These are phyloP conservation scores for Ophiosphaerella narmari DNA, from an alignment of 2,329 filamentous ascomycete genomes.

Conservation along the genomic window DNA sequence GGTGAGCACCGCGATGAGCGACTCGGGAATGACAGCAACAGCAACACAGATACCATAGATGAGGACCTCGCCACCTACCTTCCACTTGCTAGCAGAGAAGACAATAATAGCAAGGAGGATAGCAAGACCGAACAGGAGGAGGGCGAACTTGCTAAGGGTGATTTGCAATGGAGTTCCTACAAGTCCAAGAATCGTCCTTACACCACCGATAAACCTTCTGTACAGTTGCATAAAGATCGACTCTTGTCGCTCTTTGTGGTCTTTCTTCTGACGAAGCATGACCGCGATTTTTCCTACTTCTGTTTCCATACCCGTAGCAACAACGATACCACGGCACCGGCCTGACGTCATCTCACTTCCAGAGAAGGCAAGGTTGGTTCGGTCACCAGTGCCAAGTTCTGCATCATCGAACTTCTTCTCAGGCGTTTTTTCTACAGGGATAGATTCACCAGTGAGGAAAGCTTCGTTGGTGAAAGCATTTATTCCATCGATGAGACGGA, in stretches of 20 bases:
- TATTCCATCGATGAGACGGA: constrained; percentile 66
- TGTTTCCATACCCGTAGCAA: constrained; percentile 73
- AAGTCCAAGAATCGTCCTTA: constrained; percentile 64
- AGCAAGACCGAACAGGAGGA: constrained; percentile 76
- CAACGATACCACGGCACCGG: constrained; percentile 70
- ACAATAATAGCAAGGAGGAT: constrained; percentile 72
- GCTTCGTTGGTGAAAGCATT: constrained; percentile 79
- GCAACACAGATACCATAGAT: constrained; percentile 56
- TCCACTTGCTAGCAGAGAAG: constrained; percentile 62
- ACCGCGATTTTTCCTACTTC: constrained; percentile 77
- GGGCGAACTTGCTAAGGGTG: constrained; percentile 83
- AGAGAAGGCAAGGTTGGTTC: constrained; percentile 72
- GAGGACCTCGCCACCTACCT: constrained; percentile 49
- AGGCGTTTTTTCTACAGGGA: constrained; percentile 69
- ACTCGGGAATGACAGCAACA: constrained; percentile 54
- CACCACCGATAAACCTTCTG: constrained; percentile 41
- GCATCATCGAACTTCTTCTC: constrained; percentile 56
- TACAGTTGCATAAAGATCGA: constrained; percentile 40
- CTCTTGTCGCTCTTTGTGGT: constrained; percentile 56
- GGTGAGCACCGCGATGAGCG: constrained; percentile 68
- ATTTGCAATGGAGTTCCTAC: constrained; percentile 83
- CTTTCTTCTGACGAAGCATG: constrained; percentile 65
- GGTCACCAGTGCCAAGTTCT: constrained; percentile 65
- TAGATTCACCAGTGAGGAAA: constrained; percentile 73
- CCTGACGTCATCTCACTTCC: constrained; percentile 74